Conservation (phyloP, 2,329 filamentous ascomycete genomes). For the Penicillium sp. region DNA sequence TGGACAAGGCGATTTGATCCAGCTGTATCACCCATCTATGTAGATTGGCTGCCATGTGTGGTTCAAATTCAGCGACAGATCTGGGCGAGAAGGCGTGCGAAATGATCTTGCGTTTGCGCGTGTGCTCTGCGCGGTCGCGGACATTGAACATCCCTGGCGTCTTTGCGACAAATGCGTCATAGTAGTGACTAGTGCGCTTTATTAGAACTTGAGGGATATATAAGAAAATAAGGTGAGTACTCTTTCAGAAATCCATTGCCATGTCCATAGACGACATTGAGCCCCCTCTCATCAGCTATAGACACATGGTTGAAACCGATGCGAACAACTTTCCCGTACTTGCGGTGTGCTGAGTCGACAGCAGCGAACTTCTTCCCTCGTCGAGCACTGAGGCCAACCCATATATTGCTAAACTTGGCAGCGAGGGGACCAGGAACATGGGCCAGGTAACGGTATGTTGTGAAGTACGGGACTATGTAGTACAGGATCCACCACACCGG, state of each 20-base stretch:
- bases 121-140: constrained; percentile 31
- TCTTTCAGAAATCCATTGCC: constrained; percentile 34
- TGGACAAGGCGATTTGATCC: constrained; percentile 14
- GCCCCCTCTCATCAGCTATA: constrained; percentile 18
- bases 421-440: constrained; percentile 16
- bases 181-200: constrained; percentile 15
- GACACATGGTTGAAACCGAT: constrained; percentile 24
- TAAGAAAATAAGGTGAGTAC: background rate
- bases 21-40: constrained; percentile 18
- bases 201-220: background rate
- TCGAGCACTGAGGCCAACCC: constrained; percentile 17
- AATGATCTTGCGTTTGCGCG: constrained; percentile 34
- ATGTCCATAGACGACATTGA: constrained; percentile 24
- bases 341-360: constrained; percentile 42
- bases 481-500: constrained; percentile 12
- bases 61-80: constrained; percentile 31
- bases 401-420: constrained; percentile 21
- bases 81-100: constrained; percentile 33
- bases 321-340: constrained; percentile 19
- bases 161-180: constrained; percentile 33
- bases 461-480: constrained; percentile 18
- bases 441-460: constrained; percentile 9
- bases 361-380: constrained; percentile 23
- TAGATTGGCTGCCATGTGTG: constrained; percentile 28
- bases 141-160: constrained; percentile 34